A percentile compares a stretch with the other conserved stretches of the same genome.
Conservation (phyloP, 2,329 filamentous ascomycete species). For the Myrmaecium sp. region DNA sequence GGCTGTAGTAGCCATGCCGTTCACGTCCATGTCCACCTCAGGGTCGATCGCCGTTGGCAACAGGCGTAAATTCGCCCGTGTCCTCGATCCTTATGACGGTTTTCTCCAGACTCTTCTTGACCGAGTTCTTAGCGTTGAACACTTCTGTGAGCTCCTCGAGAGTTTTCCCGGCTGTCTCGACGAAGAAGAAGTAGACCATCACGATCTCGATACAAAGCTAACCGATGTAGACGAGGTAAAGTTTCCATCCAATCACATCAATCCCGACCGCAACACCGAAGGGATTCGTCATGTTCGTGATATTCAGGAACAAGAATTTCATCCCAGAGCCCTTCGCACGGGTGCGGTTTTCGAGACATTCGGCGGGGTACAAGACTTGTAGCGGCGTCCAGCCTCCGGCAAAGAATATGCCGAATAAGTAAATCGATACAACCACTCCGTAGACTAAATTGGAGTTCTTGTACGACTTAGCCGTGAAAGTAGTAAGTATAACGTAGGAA, state of each 20-base stretch:
- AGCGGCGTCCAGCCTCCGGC: conserved; percentile 21
- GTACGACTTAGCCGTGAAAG: conserved; percentile 14
- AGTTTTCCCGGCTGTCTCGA: conserved; percentile 22
- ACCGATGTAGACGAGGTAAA: conserved; percentile 24
- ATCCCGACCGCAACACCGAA: conserved; percentile 27
- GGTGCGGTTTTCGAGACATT: conserved; percentile 29
- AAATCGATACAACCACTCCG: conserved; percentile 16
- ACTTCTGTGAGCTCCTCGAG: conserved; percentile 29
- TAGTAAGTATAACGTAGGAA: conserved; percentile 18
- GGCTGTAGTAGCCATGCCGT: too few relatives aligned
- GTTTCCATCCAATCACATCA: conserved; percentile 21
- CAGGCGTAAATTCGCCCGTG: too few relatives aligned
- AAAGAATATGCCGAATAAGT: conserved; percentile 17
- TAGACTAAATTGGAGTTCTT: conserved; percentile 15
- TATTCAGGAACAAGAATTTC: conserved; percentile 29
- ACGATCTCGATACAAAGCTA: conserved; percentile 25
- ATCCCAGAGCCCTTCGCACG: conserved; percentile 33
- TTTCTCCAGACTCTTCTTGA: conserved; percentile 17
- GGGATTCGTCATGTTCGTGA: conserved; percentile 28
- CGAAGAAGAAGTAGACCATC: conserved; percentile 21
- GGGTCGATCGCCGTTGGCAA: too few relatives aligned
- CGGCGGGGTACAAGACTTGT: conserved; percentile 31
- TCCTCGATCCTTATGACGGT: conserved; percentile 6
- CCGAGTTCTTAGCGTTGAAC: conserved; percentile 23
- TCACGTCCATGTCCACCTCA: too few relatives aligned